These are phyloP conservation scores for Scheffersomyces amazonensis DNA, from an alignment of 805 yeast genomes.

Conservation along the genomic window DNA sequence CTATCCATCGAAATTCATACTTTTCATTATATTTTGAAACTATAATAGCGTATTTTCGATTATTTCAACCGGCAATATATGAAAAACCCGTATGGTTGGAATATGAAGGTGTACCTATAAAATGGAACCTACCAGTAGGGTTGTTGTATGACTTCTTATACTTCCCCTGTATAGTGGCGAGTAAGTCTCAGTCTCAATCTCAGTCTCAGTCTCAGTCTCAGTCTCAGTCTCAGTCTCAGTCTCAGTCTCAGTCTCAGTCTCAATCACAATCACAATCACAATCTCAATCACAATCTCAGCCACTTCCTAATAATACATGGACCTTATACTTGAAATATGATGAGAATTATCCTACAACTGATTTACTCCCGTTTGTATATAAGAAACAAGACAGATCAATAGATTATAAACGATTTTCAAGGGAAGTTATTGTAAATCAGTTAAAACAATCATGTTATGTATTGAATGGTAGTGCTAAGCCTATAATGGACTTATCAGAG, in stretches of 20 bases:
- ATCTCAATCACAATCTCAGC: not conserved
- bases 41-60: slow-evolving; percentile 37
- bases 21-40: slow-evolving; percentile 41
- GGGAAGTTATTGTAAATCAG: slow-evolving; percentile 67
- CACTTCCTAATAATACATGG: slow-evolving; percentile 35
- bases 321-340: slow-evolving; percentile 25
- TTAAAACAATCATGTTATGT: slow-evolving; percentile 80
- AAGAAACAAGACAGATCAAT: slow-evolving; percentile 6
- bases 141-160: slow-evolving; percentile 54
- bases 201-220: too few species aligned
- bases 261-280: too few species aligned
- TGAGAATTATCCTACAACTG: slow-evolving; percentile 23
- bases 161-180: slow-evolving; percentile 19
- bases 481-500: slow-evolving; percentile 74
- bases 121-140: slow-evolving; percentile 81
- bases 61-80: slow-evolving; percentile 14
- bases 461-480: slow-evolving; percentile 71
- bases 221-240: too few species aligned
- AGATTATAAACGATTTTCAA: slow-evolving; percentile 30
- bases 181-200: slow-evolving; percentile 1
- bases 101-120: slow-evolving; percentile 58
- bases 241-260: too few species aligned
- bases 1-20: slow-evolving; percentile 47
- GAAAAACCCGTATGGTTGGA: slow-evolving; percentile 58
- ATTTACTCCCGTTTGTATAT: slow-evolving; percentile 28